phyloP scores from a whole-genome alignment of 371 early-diverging fungal species.

The Polyrhizophydium stewartii region DNA sequence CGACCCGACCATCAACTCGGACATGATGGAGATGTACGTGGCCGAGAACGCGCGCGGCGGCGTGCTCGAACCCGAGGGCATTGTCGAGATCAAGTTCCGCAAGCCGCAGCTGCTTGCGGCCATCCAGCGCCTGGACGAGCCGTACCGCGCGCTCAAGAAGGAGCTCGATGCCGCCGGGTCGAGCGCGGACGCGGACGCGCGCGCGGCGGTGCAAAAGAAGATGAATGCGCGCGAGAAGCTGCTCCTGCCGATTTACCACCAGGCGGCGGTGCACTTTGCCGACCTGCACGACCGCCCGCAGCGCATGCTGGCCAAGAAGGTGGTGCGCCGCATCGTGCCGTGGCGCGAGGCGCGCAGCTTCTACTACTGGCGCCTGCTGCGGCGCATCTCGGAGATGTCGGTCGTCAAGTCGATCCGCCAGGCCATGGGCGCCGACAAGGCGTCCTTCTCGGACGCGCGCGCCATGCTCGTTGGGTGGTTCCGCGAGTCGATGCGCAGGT shows the following conservation, averaged over 20 bases:
- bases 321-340: conserved; percentile 72
- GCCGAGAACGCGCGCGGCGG: conserved; percentile 89
- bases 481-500: conserved; percentile 21
- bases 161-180: conserved; percentile 52
- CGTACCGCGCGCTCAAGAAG: conserved; percentile 69
- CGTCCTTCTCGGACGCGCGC: conserved; percentile 19
- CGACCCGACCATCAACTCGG: conserved; percentile 95
- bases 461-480: conserved; percentile 29
- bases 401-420: conserved; percentile 24
- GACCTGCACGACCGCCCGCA: conserved; percentile 97
- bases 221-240: conserved; percentile 81
- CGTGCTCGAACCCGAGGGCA: conserved; percentile 97
- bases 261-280: conserved; percentile 94
- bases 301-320: conserved; percentile 94
- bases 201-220: conserved; percentile 59
- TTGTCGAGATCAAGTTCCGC: conserved; percentile 98
- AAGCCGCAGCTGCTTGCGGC: conserved; percentile 82
- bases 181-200: conserved; percentile 25
- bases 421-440: conserved; percentile 14
- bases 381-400: conserved; percentile 57
- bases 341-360: conserved; percentile 80
- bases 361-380: conserved; percentile 92
- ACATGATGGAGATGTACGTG: conserved; percentile 98
- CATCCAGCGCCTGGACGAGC: conserved; percentile 86
- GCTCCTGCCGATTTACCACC: conserved; percentile 86